These are phyloP conservation scores for Fusarium sororula DNA, from an alignment of 2,329 filamentous ascomycete species.

Conservation along the genomic window DNA sequence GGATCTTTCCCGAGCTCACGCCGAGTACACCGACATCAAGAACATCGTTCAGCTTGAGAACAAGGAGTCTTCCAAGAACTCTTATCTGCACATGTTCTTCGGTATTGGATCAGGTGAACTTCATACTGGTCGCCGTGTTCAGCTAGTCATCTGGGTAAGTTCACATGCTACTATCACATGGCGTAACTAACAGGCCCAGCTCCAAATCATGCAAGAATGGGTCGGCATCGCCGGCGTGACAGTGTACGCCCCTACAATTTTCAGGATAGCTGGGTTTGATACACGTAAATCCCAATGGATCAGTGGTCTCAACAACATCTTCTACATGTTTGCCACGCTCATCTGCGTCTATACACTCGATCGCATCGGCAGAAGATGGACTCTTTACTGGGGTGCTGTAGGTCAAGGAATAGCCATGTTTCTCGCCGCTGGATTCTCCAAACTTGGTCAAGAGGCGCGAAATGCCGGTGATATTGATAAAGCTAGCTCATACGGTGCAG, in stretches of 20 bases:
- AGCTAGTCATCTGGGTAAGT: constrained; percentile 73
- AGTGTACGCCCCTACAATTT: constrained; percentile 67
- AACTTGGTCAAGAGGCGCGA: constrained; percentile 63
- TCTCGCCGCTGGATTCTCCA: constrained; percentile 61
- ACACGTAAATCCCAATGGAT: constrained; percentile 71
- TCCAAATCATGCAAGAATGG: constrained; percentile 36
- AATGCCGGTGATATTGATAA: constrained; percentile 53
- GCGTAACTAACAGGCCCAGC: not conserved
- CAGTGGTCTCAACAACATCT: constrained; percentile 62
- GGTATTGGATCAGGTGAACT: constrained; percentile 71
- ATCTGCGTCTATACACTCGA: constrained; percentile 77
- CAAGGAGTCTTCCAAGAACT: constrained; percentile 67
- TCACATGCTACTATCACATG: fast-evolving
- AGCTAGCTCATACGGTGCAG: constrained; percentile 65
- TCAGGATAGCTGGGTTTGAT: constrained; percentile 73
- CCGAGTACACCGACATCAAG: constrained; percentile 74
- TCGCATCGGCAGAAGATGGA: constrained; percentile 74
- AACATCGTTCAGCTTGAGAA: constrained; percentile 59
- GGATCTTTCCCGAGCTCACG: constrained; percentile 63
- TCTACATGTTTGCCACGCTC: constrained; percentile 70
- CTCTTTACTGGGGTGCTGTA: constrained; percentile 73
- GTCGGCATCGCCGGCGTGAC: constrained; percentile 72
- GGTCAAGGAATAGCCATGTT: constrained; percentile 75
- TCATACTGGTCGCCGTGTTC: constrained; percentile 73
- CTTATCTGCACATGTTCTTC: constrained; percentile 73